Evolutionary conservation across 345 rosid species (phyloP).

Genomic region (Arabis hirsuta): DNA sequence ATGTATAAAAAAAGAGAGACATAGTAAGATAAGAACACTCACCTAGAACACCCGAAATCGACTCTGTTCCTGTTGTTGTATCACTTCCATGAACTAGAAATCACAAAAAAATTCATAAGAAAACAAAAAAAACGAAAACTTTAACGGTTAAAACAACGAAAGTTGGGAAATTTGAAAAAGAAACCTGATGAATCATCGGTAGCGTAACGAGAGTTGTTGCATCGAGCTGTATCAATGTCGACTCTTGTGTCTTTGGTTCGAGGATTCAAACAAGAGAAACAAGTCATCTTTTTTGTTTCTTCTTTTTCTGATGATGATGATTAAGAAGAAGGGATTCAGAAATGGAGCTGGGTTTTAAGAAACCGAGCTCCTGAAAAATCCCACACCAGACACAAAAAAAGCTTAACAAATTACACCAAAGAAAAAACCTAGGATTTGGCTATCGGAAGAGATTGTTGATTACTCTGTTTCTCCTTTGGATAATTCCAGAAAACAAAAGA

Average conservation of each 20-base stretch:
- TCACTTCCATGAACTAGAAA: slow-evolving; percentile 47
- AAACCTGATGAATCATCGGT: slow-evolving; percentile 57
- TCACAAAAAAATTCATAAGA: neutral
- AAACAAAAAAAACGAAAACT: neutral
- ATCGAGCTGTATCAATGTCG: slow-evolving; percentile 66
- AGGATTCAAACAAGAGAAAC: slow-evolving; percentile 77
- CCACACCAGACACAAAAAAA: slow-evolving; percentile 35
- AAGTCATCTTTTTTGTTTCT: slow-evolving; percentile 55
- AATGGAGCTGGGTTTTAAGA: slow-evolving; percentile 31
- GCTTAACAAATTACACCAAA: neutral
- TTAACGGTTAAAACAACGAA: neutral
- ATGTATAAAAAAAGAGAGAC: neutral
- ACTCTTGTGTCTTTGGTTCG: slow-evolving; percentile 62
- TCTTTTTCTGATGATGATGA: neutral
- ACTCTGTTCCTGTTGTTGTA: slow-evolving; percentile 44
- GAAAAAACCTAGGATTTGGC: slow-evolving; percentile 33
- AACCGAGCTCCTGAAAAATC: slow-evolving; percentile 31
- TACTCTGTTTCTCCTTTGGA: slow-evolving; percentile 13
- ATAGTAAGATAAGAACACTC: neutral
- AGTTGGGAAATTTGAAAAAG: neutral
- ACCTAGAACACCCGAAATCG: slow-evolving; percentile 43
- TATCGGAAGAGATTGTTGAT: slow-evolving; percentile 2
- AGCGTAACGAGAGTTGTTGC: slow-evolving; percentile 48
- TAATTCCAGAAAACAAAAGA: slow-evolving; percentile 37
- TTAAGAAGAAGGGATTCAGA: neutral